Evolutionary conservation across 75 land plant species (phyloP), one percentile per base, ranked within the genome.

Genomic region (Pinus albicaulis): DNA sequence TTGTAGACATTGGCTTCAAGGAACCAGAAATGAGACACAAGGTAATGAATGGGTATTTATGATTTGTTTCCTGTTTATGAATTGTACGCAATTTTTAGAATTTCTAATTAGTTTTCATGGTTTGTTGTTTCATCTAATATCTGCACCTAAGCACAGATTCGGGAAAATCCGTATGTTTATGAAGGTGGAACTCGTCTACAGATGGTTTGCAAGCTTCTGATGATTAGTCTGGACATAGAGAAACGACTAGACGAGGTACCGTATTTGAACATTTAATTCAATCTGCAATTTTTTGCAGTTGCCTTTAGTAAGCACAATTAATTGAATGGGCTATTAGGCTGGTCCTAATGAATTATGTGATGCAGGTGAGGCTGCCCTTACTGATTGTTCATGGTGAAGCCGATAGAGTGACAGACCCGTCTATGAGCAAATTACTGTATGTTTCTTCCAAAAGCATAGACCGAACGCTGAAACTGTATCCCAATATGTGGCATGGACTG

Each of bases 401-500:
- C 1, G 99, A 96, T 76, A 86, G 17, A 20, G 97, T 96, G 62
- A 96, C 97, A 0, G 97, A 93, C 65, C 90, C 89, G 15, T 71
- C 83, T 2, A 82, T 88, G 12, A 93, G 99, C 89, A 57, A 83
- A 57, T 72, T 73, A 15, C 79, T 96, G 1, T 88, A 83, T 77
- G 78, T 87, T 16, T 71, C 77, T 5, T 91, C 99, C 16, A 58
- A 80, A 31, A 91, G 92, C 87, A 73, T 73, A 1, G 99, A 96
- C 82, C 93, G 93, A 87, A 85, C 2, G 28, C 28, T 28, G 28
- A 28, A 28, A 1, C 28, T 28, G 28, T 28, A 28, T 1, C 28
- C 28, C 28, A 92, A 88, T 1, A 93, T 96, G 99, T 96, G 99
- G 99, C 99, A 96, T 55, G 89, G 88, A 0, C 77, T 96, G 26